Base-by-base conservation (phyloP, 2,329 filamentous ascomycete genomes). In the Verticillium dahliae region DNA sequence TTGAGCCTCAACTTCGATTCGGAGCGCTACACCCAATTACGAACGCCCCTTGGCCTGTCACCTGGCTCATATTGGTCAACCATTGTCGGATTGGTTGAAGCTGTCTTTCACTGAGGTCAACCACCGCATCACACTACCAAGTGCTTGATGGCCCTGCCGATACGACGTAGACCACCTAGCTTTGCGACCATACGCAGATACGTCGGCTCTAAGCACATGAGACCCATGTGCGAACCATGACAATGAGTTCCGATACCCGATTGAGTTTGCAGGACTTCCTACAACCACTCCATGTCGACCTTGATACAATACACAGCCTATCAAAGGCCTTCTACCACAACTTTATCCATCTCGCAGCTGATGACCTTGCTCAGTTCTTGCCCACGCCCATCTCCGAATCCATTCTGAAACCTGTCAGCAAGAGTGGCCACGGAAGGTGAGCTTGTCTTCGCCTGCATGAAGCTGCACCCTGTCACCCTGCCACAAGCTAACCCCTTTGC, bases 341-440 rank as follows among this genome's bases (percentile, higher is more conserved):
- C 31, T 88, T 85, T 66, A 72, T 70, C 27, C 68, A 73, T 6
- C 74, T 88, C 56, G 81, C 85, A 27, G 78, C 80, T 61, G 72
- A 83, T 39, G 84, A 83, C 1, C 62, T 72, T 27, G 74, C 81
- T 45, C 85, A 87, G 69, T 88, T 87, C 67, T 71, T 88, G 38
- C 77, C 84, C 11, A 87, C 85, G 3, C 85, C 85, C 56, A 85
- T 88, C 66, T 83, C 82, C 3, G 84, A 86, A 65, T 81, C 81
- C 6, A 80, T 87, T 60, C 69, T 87, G 64, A 77, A 81, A 41
- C 83, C 81, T 11, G 73, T 76, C 11, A 73, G 72, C 27, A 72
- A 76, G 41, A 69, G 70, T 59, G 74, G 76, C 65, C 76, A 75
- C 62, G 79, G 80, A 70, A 73, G 81, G 84, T 82, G 75, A 75